Evolutionary conservation across 768 basidiomycete genomes (phyloP).

Genomic region (Tulasnella sp.): DNA sequence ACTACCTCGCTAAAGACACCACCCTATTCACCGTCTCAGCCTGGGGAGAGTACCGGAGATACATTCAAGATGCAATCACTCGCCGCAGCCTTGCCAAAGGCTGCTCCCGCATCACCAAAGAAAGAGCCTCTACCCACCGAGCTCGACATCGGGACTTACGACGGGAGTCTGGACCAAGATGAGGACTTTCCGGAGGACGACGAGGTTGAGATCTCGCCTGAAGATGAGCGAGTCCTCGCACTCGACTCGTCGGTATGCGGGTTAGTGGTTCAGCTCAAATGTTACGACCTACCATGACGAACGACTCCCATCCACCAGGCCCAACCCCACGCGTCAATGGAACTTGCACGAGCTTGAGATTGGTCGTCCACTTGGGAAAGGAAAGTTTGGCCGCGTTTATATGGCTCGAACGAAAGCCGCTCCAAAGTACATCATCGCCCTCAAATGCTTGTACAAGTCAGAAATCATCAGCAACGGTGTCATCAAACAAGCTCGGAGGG

Average conservation of each 20-base stretch:
- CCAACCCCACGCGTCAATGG: conserved; percentile 81
- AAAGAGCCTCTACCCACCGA: not conserved
- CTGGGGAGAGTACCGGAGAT: not conserved
- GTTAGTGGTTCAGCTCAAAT: not conserved
- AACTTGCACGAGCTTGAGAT: conserved; percentile 87
- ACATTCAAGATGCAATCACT: conserved; percentile 22
- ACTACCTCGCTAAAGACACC: not conserved
- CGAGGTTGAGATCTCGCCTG: not conserved
- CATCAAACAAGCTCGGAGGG: conserved; percentile 95
- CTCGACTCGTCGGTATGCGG: conserved; percentile 13
- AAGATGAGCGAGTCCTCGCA: conserved; percentile 5
- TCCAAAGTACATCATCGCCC: conserved; percentile 91
- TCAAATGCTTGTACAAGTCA: conserved; percentile 96
- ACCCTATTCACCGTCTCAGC: not conserved
- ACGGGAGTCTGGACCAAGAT: conserved; percentile 90
- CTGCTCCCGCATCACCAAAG: not conserved
- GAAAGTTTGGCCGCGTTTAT: conserved; percentile 98
- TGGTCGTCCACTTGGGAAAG: conserved; percentile 95
- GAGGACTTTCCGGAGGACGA: conserved; percentile 39
- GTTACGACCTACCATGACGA: not conserved
- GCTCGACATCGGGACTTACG: conserved; percentile 86
- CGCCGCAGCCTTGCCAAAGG: conserved; percentile 14
- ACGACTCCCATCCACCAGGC: conserved; percentile 46
- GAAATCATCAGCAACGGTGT: conserved; percentile 90
- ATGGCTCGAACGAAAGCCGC: conserved; percentile 92